Conservation (phyloP, 2,329 filamentous ascomycete genomes). For the Trichoderma atroviride region DNA sequence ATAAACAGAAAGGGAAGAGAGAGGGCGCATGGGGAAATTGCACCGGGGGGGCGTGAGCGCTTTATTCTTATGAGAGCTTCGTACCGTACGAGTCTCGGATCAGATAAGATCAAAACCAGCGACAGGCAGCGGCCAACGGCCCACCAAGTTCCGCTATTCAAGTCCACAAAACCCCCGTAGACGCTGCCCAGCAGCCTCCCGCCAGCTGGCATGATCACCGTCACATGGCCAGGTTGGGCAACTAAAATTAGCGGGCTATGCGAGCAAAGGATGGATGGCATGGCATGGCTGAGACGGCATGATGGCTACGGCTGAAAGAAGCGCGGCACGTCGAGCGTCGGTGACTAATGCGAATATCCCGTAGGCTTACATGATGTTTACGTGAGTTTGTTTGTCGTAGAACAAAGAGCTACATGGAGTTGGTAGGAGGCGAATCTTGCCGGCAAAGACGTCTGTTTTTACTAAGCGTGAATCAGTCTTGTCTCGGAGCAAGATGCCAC, state of each 20-base stretch:
- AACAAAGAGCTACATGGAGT: neutral
- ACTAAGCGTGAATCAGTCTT: neutral
- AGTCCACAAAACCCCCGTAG: neutral
- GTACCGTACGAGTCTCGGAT: slow-evolving; percentile 19
- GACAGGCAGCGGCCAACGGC: slow-evolving; percentile 14
- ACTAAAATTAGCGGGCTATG: slow-evolving; percentile 22
- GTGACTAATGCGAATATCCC: neutral
- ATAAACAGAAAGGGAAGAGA: neutral
- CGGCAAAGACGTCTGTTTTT: neutral
- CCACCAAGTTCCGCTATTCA: slow-evolving; percentile 11
- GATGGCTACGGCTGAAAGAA: slow-evolving; percentile 2
- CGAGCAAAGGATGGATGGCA: neutral
- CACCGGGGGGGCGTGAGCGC: slow-evolving; percentile 15
- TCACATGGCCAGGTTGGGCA: slow-evolving; percentile 24
- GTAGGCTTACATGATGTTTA: slow-evolving; percentile 10
- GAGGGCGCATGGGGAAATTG: neutral
- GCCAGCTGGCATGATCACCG: slow-evolving; percentile 21
- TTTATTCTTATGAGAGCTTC: slow-evolving; percentile 24
- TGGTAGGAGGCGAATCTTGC: neutral
- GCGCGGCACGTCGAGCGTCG: slow-evolving; percentile 26
- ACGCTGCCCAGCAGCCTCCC: slow-evolving; percentile 6
- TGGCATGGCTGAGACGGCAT: slow-evolving; percentile 9
- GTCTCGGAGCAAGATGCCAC: neutral
- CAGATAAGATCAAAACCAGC: slow-evolving; percentile 25
- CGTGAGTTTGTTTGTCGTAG: neutral